Evolutionary conservation across 2,329 filamentous ascomycete genomes (phyloP).

Genomic region (Piedraia hortae): DNA sequence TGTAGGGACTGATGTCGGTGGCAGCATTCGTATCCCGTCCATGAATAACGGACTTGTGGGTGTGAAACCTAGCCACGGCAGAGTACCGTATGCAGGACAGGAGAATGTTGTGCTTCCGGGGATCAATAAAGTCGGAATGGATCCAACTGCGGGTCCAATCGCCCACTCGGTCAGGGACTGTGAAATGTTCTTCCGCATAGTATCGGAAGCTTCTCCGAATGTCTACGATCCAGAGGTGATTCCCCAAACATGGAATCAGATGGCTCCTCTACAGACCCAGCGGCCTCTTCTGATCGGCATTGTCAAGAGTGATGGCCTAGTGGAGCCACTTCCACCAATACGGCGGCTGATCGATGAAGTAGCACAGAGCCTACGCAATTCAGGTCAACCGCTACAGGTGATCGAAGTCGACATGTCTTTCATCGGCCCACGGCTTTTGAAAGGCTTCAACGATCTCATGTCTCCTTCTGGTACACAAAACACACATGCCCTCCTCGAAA

Average conservation of each 20-base stretch:
- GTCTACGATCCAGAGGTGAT: conserved; percentile 18
- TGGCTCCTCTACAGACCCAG: conserved; percentile 5
- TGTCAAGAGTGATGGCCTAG: conserved; percentile 22
- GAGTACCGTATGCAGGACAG: conserved; percentile 26
- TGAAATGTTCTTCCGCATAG: conserved; percentile 25
- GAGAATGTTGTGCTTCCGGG: conserved; percentile 21
- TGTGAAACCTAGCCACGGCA: conserved; percentile 18
- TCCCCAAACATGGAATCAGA: conserved; percentile 14
- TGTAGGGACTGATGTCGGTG: conserved; percentile 28
- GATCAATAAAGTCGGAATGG: conserved; percentile 18
- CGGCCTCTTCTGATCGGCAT: conserved; percentile 19
- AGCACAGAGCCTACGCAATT: conserved; percentile 13
- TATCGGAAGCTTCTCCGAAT: conserved; percentile 27
- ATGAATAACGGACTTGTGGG: conserved; percentile 24
- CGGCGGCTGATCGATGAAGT: conserved; percentile 20
- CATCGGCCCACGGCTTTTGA: conserved; percentile 27
- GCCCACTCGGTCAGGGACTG: conserved; percentile 22
- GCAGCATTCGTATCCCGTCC: conserved; percentile 24
- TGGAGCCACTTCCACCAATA: conserved; percentile 25
- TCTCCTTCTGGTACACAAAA: conserved; percentile 27
- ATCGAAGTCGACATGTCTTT: conserved; percentile 28
- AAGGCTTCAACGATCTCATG: conserved; percentile 29
- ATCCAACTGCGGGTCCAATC: conserved; percentile 20
- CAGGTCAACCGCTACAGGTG: conserved; percentile 22
- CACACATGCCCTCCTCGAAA: conserved; percentile 30